These are phyloP conservation scores for Fomes fomentarius DNA, from an alignment of 1,284 basidiomycete species.

Conservation along the genomic window DNA sequence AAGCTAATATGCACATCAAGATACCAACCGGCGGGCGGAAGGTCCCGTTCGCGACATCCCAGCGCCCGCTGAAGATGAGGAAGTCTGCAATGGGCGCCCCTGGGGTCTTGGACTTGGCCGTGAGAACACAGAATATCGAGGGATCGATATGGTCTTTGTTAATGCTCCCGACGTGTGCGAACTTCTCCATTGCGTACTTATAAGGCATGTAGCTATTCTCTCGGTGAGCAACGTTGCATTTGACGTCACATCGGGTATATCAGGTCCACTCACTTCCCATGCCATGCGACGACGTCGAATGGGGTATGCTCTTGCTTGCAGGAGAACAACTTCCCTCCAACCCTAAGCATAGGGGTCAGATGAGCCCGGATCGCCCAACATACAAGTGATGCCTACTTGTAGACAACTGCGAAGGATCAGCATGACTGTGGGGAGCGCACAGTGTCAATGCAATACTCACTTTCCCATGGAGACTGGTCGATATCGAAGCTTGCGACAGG, in stretches of 20 bases:
- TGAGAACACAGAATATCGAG: slow-evolving; percentile 67
- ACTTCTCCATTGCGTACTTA: slow-evolving; percentile 72
- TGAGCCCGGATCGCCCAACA: too few species aligned
- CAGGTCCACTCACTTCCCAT: slow-evolving; percentile 56
- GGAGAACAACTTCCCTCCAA: slow-evolving; percentile 57
- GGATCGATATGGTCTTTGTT: slow-evolving; percentile 69
- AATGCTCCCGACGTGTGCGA: slow-evolving; percentile 67
- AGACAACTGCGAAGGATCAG: slow-evolving; percentile 40
- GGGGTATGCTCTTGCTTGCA: slow-evolving; percentile 69
- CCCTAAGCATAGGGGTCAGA: slow-evolving; percentile 39
- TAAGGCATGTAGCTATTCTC: slow-evolving; percentile 65
- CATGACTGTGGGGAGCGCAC: neutral
- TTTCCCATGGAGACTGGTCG: slow-evolving; percentile 60
- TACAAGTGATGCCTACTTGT: slow-evolving; percentile 42
- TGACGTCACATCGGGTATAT: neutral
- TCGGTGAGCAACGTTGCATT: too few species aligned
- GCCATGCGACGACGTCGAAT: slow-evolving; percentile 76
- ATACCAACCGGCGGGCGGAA: slow-evolving; percentile 48
- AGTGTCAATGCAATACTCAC: too few species aligned
- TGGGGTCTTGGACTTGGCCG: slow-evolving; percentile 60
- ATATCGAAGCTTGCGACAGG: slow-evolving; percentile 68
- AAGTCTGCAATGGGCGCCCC: slow-evolving; percentile 63
- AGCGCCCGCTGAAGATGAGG: slow-evolving; percentile 63
- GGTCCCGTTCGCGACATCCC: slow-evolving; percentile 60
- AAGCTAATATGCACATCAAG: too few species aligned